phyloP scores from a whole-genome alignment of 768 basidiomycete genomes.

The Glaciozyma martinii region DNA sequence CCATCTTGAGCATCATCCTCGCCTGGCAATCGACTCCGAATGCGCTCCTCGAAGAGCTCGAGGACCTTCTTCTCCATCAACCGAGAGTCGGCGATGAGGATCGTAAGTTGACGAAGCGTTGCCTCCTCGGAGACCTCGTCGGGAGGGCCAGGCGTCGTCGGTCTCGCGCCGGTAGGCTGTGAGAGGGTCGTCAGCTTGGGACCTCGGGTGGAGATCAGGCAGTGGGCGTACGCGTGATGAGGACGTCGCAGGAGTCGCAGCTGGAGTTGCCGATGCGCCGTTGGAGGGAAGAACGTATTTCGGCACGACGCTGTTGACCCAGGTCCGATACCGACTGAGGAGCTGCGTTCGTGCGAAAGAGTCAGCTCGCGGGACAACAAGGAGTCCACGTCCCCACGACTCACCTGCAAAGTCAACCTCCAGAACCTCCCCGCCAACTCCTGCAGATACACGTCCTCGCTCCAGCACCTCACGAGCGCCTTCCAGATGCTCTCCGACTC shows the following conservation, averaged over 20 bases:
- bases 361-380: neutral
- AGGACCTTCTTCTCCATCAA: slow-evolving; percentile 18
- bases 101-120: slow-evolving; percentile 24
- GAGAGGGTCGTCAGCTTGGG: neutral
- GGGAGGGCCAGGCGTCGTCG: neutral
- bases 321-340: slow-evolving; percentile 64
- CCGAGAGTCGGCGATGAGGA: slow-evolving; percentile 27
- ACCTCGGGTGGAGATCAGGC: too few species aligned
- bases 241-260: neutral
- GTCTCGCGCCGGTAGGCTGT: neutral
- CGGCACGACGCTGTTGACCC: slow-evolving; percentile 58
- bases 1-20: slow-evolving; percentile 6
- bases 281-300: slow-evolving; percentile 21
- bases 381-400: slow-evolving; percentile 12
- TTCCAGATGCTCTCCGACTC: slow-evolving; percentile 51
- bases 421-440: slow-evolving; percentile 79
- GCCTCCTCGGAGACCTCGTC: slow-evolving; percentile 21
- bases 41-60: slow-evolving; percentile 24
- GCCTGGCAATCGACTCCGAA: slow-evolving; percentile 5
- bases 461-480: slow-evolving; percentile 75
- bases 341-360: slow-evolving; percentile 47
- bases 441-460: slow-evolving; percentile 70
- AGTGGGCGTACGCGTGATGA: too few species aligned
- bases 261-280: slow-evolving; percentile 16
- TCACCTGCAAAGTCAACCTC: slow-evolving; percentile 79